Conservation (phyloP, 2,329 filamentous ascomycete species). For the Talaromyces sp. region DNA sequence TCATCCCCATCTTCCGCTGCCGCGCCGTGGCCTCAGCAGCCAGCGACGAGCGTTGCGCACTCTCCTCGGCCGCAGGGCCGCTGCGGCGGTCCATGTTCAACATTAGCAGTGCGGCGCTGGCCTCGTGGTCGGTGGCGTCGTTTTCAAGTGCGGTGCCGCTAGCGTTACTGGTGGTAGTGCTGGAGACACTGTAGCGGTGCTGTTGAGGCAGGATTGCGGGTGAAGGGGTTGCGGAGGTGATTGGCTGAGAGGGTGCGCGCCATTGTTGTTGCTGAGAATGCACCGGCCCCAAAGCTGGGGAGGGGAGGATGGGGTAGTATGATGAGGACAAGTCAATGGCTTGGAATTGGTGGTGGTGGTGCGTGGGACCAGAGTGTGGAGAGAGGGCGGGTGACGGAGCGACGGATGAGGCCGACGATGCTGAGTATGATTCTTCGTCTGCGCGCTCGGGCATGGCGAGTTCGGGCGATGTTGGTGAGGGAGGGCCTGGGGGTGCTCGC, state of each 20-base stretch:
- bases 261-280: constrained; percentile 9
- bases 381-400: constrained; percentile 28
- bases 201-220: constrained; percentile 18
- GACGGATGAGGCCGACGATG: constrained; percentile 27
- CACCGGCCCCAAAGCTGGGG: constrained; percentile 29
- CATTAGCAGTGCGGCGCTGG: constrained; percentile 82
- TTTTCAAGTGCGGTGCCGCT: constrained; percentile 19
- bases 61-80: constrained; percentile 6
- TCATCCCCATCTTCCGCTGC: constrained; percentile 45
- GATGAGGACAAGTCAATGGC: not conserved
- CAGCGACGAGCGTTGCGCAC: not conserved
- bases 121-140: constrained; percentile 65
- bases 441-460: constrained; percentile 20
- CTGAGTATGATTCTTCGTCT: constrained; percentile 17
- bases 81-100: constrained; percentile 71
- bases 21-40: constrained; percentile 12
- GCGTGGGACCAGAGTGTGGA: constrained; percentile 18
- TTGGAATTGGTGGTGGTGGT: not conserved
- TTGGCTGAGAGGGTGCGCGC: constrained; percentile 9
- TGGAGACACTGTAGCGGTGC: constrained; percentile 33
- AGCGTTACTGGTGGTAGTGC: constrained; percentile 19
- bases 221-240: constrained; percentile 16
- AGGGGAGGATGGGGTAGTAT: constrained; percentile 30
- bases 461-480: constrained; percentile 33
- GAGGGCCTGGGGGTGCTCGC: constrained; percentile 17